A percentile compares a stretch with the other conserved stretches of the same genome.
Conservation (phyloP, 2,329 filamentous ascomycete genomes). For the Coniochaeta ligniaria region DNA sequence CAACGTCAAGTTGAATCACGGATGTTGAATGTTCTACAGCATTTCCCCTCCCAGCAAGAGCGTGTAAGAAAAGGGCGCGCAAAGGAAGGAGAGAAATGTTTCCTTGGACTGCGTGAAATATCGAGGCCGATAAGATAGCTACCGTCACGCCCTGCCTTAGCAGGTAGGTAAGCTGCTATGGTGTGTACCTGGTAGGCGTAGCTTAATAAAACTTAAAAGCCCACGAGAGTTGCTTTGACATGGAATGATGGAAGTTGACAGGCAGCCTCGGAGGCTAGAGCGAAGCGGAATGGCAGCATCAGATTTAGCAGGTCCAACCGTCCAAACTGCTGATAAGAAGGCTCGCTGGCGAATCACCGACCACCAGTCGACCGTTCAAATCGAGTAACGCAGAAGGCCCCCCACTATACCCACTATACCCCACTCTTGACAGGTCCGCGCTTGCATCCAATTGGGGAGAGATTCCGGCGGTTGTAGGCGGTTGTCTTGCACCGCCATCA, state of each 20-base stretch:
- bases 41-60: background rate
- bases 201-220: no score
- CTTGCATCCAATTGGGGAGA: background rate
- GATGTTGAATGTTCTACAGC: background rate
- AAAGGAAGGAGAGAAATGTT: background rate
- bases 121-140: background rate
- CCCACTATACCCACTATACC: no score
- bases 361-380: background rate
- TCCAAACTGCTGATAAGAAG: slow-evolving; percentile 3
- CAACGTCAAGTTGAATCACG: background rate
- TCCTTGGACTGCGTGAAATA: background rate
- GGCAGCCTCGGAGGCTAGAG: background rate
- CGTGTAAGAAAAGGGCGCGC: background rate
- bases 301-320: background rate
- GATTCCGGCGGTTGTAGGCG: background rate
- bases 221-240: no score
- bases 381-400: slow-evolving; percentile 3
- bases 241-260: no score
- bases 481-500: slow-evolving; percentile 2
- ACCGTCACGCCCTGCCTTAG: background rate
- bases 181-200: no score
- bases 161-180: background rate
- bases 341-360: background rate
- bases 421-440: background rate
- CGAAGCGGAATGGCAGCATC: background rate